Evolutionary conservation across 768 basidiomycete genomes (phyloP), one percentile per base, ranked within the genome.

Genomic region (Phlegmacium glaucopus): DNA sequence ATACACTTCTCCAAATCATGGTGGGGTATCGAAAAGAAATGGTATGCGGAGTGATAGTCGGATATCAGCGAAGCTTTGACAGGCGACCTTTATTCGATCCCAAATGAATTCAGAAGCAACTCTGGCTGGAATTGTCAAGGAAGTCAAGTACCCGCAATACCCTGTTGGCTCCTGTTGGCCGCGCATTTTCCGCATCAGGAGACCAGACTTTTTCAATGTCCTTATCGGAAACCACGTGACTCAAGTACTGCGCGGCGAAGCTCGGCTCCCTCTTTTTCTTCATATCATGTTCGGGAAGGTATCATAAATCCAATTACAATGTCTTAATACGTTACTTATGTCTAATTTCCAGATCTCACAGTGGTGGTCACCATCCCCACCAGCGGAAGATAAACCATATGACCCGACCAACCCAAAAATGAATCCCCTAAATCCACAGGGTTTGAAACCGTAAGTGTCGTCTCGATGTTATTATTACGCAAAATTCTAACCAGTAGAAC

Each of bases 371-470:
- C 66, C 74, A 7, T 50, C 58, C 9, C 50, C 66, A 22, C 47
- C 59, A 10, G 46, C 57, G 29, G 57, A 66, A 29, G 52, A 62
- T 53, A 72, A 74, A 47, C 73, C 77, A 32, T 88, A 73, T 51
- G 82, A 89, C 66, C 82, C 86, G 1, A 85, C 86, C 12, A 75
- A 89, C 61, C 87, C 87, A 8, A 84, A 82, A 60, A 70, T 78
- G 73, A 96, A 96, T 63, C 93, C 91, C 8, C 67, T 94, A 47
- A 98, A 98, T 64, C 95, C 95, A 0, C 60, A 93, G 59, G 94
- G 94, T n/a, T 69, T 96, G 44, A 99, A 98, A 65, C 89, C 95
- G 95, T 96, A 64, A 49, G 91, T 72, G 12, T 8, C 16, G 16
- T 42, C 40, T 22, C 15, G 8, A 40, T 26, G 34, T 26, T n/a